Evolutionary conservation across 495 filamentous ascomycete species (phyloP).

Genomic region (Lentithecium fluviatile): DNA sequence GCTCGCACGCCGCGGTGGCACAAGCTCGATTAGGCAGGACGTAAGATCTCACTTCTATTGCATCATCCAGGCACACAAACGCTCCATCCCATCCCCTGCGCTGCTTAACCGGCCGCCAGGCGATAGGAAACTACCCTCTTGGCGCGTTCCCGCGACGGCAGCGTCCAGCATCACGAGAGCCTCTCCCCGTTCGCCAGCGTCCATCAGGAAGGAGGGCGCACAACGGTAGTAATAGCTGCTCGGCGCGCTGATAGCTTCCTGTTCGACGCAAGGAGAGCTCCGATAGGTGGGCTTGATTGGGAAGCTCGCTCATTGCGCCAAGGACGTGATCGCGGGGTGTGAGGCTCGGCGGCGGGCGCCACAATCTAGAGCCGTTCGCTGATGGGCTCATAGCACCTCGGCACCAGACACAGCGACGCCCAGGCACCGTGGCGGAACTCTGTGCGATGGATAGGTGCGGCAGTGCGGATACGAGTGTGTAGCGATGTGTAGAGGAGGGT

Average conservation of each 20-base stretch:
- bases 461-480: neutral
- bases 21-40: slow-evolving; percentile 22
- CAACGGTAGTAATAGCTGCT: neutral
- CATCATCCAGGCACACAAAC: slow-evolving; percentile 3
- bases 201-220: slow-evolving; percentile 12
- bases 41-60: neutral
- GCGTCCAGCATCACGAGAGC: neutral
- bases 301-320: slow-evolving; percentile 19
- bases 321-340: slow-evolving; percentile 2
- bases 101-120: slow-evolving; percentile 15
- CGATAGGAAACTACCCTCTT: slow-evolving; percentile 19
- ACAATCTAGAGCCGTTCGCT: slow-evolving; percentile 12
- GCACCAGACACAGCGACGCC: too few species aligned
- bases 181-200: neutral
- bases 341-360: slow-evolving; percentile 9
- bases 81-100: too few species aligned
- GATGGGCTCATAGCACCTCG: too few species aligned
- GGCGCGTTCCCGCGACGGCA: neutral
- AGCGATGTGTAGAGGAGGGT: neutral
- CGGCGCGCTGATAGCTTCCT: too few species aligned
- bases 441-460: too few species aligned
- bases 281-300: slow-evolving; percentile 12
- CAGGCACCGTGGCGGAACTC: too few species aligned
- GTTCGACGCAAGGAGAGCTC: too few species aligned
- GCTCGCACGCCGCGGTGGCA: neutral